phyloP scores from a whole-genome alignment of 1,284 basidiomycete species.

The Flammula alnicola region DNA sequence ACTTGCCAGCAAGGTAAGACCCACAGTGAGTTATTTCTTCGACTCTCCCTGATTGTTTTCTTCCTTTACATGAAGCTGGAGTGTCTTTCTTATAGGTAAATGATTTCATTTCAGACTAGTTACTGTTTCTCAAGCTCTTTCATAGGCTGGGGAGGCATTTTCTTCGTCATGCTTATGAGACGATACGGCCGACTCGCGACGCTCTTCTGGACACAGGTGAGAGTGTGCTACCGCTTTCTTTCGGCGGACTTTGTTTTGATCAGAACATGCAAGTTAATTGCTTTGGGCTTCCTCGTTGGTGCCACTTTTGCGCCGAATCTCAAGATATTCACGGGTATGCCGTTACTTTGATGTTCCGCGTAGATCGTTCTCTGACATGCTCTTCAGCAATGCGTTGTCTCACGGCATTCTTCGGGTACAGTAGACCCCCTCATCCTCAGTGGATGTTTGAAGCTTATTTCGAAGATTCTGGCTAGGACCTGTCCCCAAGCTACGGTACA shows the following conservation, averaged over 20 bases:
- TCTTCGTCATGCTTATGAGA: conserved; percentile 62
- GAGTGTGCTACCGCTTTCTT: too few species aligned
- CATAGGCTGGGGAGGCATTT: conserved; percentile 62
- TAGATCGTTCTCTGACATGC: not conserved
- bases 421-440: not conserved
- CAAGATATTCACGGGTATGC: conserved; percentile 52
- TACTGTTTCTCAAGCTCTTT: not conserved
- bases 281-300: conserved; percentile 52
- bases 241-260: too few species aligned
- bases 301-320: conserved; percentile 59
- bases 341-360: not conserved
- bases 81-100: conserved; percentile 56
- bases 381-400: conserved; percentile 64
- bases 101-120: not conserved
- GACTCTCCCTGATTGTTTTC: too few species aligned
- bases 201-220: conserved; percentile 64
- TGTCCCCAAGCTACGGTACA: conserved; percentile 65
- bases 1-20: too few species aligned
- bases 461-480: conserved; percentile 41
- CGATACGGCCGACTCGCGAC: conserved; percentile 63
- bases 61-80: too few species aligned
- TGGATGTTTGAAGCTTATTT: not conserved
- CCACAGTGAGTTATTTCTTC: too few species aligned
- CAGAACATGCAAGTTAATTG: too few species aligned
- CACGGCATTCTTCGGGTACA: conserved; percentile 67